Base-by-base conservation (phyloP, 2,329 filamentous ascomycete species). In the Fusarium redolens region DNA sequence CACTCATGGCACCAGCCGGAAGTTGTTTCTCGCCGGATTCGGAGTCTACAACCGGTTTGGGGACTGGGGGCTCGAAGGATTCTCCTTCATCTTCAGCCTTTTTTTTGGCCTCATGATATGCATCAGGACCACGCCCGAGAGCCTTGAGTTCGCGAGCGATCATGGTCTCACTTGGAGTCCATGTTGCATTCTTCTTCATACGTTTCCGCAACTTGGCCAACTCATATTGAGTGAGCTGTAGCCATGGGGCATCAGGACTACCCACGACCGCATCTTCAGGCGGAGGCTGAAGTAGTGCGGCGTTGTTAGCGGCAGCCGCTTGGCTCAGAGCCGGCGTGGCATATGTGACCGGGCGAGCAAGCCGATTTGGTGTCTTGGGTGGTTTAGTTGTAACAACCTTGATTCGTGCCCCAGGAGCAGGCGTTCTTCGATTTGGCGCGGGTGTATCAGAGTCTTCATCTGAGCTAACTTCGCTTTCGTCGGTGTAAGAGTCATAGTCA, bases 161-260 rank as follows among this genome's bases (percentile, higher is more conserved):
- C 93, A 96, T 96, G 0, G 93, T 95, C 75, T 94, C 92, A 71
- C 92, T 95, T 0, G 93, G 93, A 5, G 90, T 91, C 93, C 93
- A 96, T 8, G 93, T 91, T 0, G 93, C 92, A 78, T 96, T 96
- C 86, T 96, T 96, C 87, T 96, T 96, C 93, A 96, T 96, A 22
- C 92, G 88, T 82, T 96, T 96, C 68, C 93, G 86, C 12, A 96
- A 85, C 71, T 90, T 88, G 2, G 90, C 90, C 51, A 92, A 84
- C 78, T 92, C 91, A 70, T 89, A 92, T 20, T 86, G 84, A 11
- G 90, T 92, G 41, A 92, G 84, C 74, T 90, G 89, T 30, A 92
- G 83, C 91, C 91, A 92, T 0, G 91, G 91, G 15, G 89, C 87
- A 75, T 92, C 87, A 5, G 84, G 76, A 61, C 89, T 90, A 33